Evolutionary conservation across 441 rosid species (phyloP), one percentile per base, ranked within the genome.

Genomic region (Arabidopsis hybrid): DNA sequence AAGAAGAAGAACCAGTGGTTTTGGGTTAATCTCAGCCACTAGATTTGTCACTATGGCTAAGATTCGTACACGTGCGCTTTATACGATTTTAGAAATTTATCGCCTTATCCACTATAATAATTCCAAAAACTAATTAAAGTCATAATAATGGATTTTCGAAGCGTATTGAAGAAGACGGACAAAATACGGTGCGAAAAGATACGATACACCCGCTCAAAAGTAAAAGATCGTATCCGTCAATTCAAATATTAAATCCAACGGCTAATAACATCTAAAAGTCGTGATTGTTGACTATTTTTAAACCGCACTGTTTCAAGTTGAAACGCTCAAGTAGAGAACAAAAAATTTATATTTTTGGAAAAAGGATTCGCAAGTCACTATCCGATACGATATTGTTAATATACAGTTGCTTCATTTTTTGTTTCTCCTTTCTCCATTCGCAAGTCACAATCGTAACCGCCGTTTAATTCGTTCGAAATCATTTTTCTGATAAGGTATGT

Each of bases 371-470:
- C 77, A 78, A 78, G 77, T 71, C 73, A 75, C 58, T 53, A 53
- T 60, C 79, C 74, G 56, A 74, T 74, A 60, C 73, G 57, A 61
- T 18, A 12, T 26, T 26, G 3, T 0, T 26, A 26, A 26, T 26
- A 42, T 14, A 74, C 38, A 13, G 17, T 26, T 26, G 29, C 29
- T 26, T 26, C 29, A 26, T 26, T 2, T 21, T 26, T 26, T 7
- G 17, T 42, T 62, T 34, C 7, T 39, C 31, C 6, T 53, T 13
- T 40, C 50, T 39, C 43, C 43, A 39, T 39, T 0, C 50, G 3
- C 50, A 46, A 46, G 8, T 80, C 74, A 46, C 76, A 60, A 52
- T 59, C 81, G 53, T 70, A 83, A 85, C 89, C 85, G 29, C 29
- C 29, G 29, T 26, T 3, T 21, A 21, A 21, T 21, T 1, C 26